Conservation (phyloP, 1,139 yeast species). For the Schwanniomyces etchellsii region DNA sequence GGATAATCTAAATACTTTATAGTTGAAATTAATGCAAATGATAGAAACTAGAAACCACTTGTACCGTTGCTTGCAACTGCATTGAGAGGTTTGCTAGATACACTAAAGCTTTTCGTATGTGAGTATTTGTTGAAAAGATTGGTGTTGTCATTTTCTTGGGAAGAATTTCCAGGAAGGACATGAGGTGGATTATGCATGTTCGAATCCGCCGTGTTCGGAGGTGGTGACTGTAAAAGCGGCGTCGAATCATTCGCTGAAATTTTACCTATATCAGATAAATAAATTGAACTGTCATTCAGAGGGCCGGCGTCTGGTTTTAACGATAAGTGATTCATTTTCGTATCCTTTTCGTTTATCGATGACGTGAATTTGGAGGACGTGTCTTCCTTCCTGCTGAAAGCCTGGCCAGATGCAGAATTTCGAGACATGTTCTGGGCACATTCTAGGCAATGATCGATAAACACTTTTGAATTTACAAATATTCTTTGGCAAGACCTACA, state of each 20-base stretch:
- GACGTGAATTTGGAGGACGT: too few species aligned
- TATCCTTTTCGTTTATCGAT: too few species aligned
- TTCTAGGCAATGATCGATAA: slow-evolving; percentile 60
- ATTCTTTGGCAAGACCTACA: slow-evolving; percentile 56
- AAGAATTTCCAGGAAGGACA: neutral
- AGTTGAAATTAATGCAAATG: neutral
- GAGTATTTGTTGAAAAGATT: too few species aligned
- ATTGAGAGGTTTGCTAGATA: neutral
- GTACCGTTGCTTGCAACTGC: too few species aligned
- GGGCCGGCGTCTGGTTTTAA: neutral
- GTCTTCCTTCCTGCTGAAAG: too few species aligned
- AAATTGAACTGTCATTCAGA: neutral
- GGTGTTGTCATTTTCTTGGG: too few species aligned
- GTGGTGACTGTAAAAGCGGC: slow-evolving; percentile 4
- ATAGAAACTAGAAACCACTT: too few species aligned
- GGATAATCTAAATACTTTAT: slow-evolving; percentile 1
- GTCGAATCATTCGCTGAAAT: slow-evolving; percentile 5
- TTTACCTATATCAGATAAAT: slow-evolving; percentile 5
- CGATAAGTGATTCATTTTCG: neutral
- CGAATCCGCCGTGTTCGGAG: slow-evolving; percentile 5
- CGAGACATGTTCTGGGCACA: slow-evolving; percentile 47
- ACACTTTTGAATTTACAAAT: slow-evolving; percentile 52
- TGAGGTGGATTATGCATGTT: slow-evolving; percentile 1
- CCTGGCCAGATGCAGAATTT: too few species aligned
- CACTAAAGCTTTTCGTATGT: too few species aligned